Base-by-base conservation (phyloP, 805 yeast genomes). In the Ogataea chonburiensis region DNA sequence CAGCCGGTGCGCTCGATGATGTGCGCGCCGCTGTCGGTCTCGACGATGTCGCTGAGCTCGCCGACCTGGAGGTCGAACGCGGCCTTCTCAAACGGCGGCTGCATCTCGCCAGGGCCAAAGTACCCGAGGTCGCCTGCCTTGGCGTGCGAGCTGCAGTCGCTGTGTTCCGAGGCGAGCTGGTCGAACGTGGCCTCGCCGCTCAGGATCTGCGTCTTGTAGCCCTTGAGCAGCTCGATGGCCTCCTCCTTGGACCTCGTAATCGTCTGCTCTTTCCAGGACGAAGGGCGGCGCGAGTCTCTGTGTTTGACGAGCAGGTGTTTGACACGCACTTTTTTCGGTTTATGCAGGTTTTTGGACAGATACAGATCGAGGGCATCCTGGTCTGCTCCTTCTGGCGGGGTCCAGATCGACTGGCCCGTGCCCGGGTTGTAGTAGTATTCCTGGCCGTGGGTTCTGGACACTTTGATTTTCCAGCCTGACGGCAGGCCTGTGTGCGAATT, bases 21-120 rank as follows among this genome's bases (percentile, higher is more conserved):
- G 55, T 93, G 98, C 32, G 87, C 79, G 15, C 98, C 98, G 49
- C 94, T 82, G 53, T 82, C 94, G 12, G 89, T 77, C 63, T 88
- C 97, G 11, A 93, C 84, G 17, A 88, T 75, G 28, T 77, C 84
- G 53, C 93, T 81, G 28, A 84, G 60, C 56, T 89, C 93, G 14
- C 96, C 96, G 14, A 87, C 80, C 46, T 85, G 77, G 47, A 93
- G 67, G 4, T 64, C 79, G 58, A 84, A 91, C 2, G 96, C 81
- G 2, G 93, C 95, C 42, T 79, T 79, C 61, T 93, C 98, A 55
- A 93, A 93, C 40, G 82, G 66, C 22, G 96, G 96, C 61, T 93
- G 98, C 98, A 93, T 93, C 51, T 82, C 88, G 24, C 96, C 96
- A 43, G 72, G 78, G 16, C 84, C 86, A 56, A 93, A 93, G 55